phyloP scores from a whole-genome alignment of 1,139 yeast species.

The Diutina neorugosa region DNA sequence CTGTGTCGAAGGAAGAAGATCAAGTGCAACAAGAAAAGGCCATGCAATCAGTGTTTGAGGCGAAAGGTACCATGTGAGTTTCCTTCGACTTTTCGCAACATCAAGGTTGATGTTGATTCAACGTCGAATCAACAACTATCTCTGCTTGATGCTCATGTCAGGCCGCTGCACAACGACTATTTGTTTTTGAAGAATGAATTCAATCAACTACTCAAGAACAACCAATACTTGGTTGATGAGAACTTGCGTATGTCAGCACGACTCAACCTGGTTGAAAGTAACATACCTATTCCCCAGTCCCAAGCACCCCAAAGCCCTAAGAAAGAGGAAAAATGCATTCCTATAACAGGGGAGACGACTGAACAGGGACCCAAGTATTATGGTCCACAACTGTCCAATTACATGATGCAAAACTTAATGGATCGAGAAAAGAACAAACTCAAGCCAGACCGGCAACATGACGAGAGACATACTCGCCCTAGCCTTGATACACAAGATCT shows the following conservation, averaged over 20 bases:
- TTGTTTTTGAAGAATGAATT: neutral
- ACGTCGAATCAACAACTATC: neutral
- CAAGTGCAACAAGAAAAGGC: constrained; percentile 27
- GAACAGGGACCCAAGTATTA: constrained; percentile 28
- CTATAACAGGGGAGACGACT: constrained; percentile 10
- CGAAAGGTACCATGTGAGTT: constrained; percentile 23
- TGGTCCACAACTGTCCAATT: constrained; percentile 38
- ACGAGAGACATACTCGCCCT: constrained; percentile 7
- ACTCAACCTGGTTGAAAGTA: neutral
- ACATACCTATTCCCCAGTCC: neutral
- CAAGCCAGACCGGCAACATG: constrained; percentile 3
- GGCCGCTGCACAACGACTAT: neutral
- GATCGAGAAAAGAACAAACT: constrained; percentile 6
- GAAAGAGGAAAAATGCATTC: neutral
- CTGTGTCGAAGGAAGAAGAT: constrained; percentile 31
- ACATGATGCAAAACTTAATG: constrained; percentile 28
- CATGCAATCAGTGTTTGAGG: constrained; percentile 27
- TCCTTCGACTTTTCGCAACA: constrained; percentile 28
- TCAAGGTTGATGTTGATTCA: constrained; percentile 14
- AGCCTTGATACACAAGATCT: neutral
- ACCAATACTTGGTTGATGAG: neutral
- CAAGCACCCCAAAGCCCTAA: neutral
- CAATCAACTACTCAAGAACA: neutral
- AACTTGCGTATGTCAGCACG: neutral
- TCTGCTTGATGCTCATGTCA: neutral